Percentiles rank a stretch among this genome's conserved stretches.
Evolutionary conservation across 2,329 filamentous ascomycete genomes (phyloP).

Genomic region (Alternaria novae-zelandiae): DNA sequence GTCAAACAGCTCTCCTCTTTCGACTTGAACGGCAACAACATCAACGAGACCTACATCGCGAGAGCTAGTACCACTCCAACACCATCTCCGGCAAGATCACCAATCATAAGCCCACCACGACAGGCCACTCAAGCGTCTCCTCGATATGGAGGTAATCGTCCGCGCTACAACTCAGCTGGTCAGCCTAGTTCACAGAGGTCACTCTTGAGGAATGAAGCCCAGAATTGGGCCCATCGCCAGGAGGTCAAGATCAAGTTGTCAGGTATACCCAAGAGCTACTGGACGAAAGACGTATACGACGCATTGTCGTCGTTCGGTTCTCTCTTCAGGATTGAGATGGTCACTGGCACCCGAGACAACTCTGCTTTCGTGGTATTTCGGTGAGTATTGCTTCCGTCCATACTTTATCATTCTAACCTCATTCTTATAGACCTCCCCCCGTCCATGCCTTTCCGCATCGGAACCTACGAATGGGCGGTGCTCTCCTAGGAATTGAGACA

Average conservation of each 20-base stretch:
- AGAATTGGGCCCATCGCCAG: constrained; percentile 27
- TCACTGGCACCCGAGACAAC: constrained; percentile 5
- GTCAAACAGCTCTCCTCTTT: constrained; percentile 11
- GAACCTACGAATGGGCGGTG: constrained; percentile 9
- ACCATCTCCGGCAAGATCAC: background rate
- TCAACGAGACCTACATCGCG: constrained; percentile 23
- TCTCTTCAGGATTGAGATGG: constrained; percentile 40
- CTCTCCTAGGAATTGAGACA: constrained; percentile 11
- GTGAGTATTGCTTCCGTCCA: constrained; percentile 12
- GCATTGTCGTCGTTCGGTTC: constrained; percentile 32
- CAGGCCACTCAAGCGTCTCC: background rate
- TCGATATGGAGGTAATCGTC: background rate
- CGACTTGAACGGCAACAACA: constrained; percentile 15
- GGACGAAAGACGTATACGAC: constrained; percentile 30
- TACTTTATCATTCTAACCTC: too few relatives aligned
- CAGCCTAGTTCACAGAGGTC: constrained; percentile 2
- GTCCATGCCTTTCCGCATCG: constrained; percentile 6
- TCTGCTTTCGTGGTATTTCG: constrained; percentile 34
- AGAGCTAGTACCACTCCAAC: background rate
- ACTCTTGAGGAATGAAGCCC: background rate
- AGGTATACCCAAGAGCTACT: constrained; percentile 21
- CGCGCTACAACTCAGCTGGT: background rate
- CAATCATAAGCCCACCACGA: background rate
- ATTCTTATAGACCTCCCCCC: constrained; percentile 20
- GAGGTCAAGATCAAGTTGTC: constrained; percentile 30